These are phyloP conservation scores for Lactarius sp. DNA, from an alignment of 768 basidiomycete genomes.

Conservation along the genomic window DNA sequence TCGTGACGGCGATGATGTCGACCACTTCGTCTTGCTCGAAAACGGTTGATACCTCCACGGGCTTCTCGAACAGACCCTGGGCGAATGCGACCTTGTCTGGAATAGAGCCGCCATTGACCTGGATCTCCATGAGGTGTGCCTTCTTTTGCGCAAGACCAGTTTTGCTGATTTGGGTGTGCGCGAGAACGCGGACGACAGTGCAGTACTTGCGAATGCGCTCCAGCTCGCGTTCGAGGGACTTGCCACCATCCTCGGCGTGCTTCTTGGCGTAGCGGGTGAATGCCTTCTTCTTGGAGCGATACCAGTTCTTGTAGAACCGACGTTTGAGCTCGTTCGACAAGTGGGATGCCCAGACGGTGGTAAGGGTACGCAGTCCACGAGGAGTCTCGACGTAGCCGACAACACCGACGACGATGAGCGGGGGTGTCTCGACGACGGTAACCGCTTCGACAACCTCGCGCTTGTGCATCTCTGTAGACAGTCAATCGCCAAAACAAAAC, in stretches of 20 bases:
- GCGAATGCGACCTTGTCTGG: slow-evolving; percentile 98
- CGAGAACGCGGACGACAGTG: slow-evolving; percentile 98
- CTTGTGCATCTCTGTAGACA: slow-evolving; percentile 92
- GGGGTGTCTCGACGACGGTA: slow-evolving; percentile 93
- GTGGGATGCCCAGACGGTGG: slow-evolving; percentile 98
- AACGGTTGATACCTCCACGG: slow-evolving; percentile 74
- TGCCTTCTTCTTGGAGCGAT: slow-evolving; percentile 99
- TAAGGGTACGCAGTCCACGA: slow-evolving; percentile 96
- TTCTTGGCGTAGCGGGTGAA: slow-evolving; percentile 99
- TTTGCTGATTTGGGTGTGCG: slow-evolving; percentile 98
- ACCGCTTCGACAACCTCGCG: slow-evolving; percentile 99
- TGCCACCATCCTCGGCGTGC: slow-evolving; percentile 91
- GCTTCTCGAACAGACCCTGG: slow-evolving; percentile 93
- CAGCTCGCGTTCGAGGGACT: slow-evolving; percentile 89
- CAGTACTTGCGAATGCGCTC: slow-evolving; percentile 99
- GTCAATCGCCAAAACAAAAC: neutral
- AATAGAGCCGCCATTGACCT: slow-evolving; percentile 94
- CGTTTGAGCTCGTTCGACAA: slow-evolving; percentile 97
- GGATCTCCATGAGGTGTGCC: slow-evolving; percentile 99
- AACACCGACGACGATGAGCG: slow-evolving; percentile 93
- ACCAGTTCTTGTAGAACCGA: slow-evolving; percentile 99
- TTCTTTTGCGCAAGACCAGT: slow-evolving; percentile 98
- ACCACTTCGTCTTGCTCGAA: slow-evolving; percentile 98
- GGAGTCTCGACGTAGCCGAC: slow-evolving; percentile 99
- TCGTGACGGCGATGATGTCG: slow-evolving; percentile 96